Base-by-base conservation (phyloP, 805 yeast species). In the Debaryomyces tyrocola region DNA sequence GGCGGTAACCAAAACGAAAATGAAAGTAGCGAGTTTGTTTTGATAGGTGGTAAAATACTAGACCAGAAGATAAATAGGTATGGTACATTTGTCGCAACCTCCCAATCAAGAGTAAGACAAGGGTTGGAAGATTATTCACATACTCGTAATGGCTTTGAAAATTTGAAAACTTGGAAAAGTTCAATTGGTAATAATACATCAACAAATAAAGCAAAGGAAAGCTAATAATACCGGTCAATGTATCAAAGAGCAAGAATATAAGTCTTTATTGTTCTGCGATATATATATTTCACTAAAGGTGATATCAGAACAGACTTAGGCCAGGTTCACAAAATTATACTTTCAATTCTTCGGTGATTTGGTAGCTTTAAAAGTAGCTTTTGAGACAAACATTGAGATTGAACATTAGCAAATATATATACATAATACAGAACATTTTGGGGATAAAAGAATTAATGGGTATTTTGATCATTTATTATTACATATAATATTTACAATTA, bases 81-180 rank as follows among this genome's bases (percentile, higher is more conserved):
- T 61, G 97, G 97, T 14, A 96, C 97, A 10, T 91, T 90, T 60
- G 97, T 90, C 14, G 92, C 87, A 50, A 79, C 87, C 7, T 69
- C 85, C 18, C 74, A 75, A 44, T 85, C 82, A 43, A 80, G 79
- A 51, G 84, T 90, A 49, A 75, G 80, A 53, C 67, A 85, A 55
- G 94, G 89, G 0, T 83, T 87, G 57, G 57, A 69, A 64, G 90
- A 87, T 60, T 91, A 85, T 62, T 92, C 85, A 64, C 62, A 68
- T 42, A 84, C 81, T 46, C 63, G 69, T 20, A 84, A 85, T 60
- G 92, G 91, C 0, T 87, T 87, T 57, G 89, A 83, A 62, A 78
- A 77, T 41, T 79, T 87, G 36, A 74, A 65, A 41, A 74, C 78
- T 11, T 86, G 91, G 90, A 63, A 66, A 41, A 69, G 82, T 18